Evolutionary conservation across 345 rosid genomes (phyloP), one percentile per base, ranked within the genome.

Genomic region (Physaria fendleri): DNA sequence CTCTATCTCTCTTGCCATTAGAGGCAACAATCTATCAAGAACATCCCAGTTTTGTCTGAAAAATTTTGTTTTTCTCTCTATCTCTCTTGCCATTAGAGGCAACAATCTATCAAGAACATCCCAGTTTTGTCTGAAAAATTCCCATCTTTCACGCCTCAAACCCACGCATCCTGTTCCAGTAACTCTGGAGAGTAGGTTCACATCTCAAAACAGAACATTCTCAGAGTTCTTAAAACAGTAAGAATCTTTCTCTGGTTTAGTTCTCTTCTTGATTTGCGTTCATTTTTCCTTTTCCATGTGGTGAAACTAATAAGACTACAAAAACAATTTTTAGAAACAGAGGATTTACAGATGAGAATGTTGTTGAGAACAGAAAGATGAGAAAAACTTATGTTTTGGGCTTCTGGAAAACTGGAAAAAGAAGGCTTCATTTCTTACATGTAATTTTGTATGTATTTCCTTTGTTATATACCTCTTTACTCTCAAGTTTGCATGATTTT

Each of bases 391-490:
- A 24, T 11, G 29, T 48, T 48, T 4, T 32, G 2, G 35, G 35
- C 33, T 34, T 34, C 15, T 49, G 16, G 59, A n/a, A n/a, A n/a
- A n/a, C n/a, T n/a, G n/a, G n/a, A 11, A 49, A 37, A 67, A 50
- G 23, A 50, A 67, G 54, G 66, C 56, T 68, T 41, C 3, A 41
- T 43, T 44, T 38, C 52, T 68, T 41, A 61, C 35, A 44, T 59
- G 32, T 37, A 21, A 44, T 12, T 59, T 43, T 68, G 67, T 54
- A 42, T n/a, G 33, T 37, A 53, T 52, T 24, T 52, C 44, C 33
- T 13, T 35, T 9, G 0, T 2, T n/a, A n/a, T 15, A 15, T 43
- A 10, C n/a, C n/a, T n/a, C n/a, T n/a, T n/a, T 44, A 17, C 16
- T 4, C 2, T 35, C 23, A 25, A 18, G 22, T 34, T 52, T 60